These are phyloP conservation scores for Solioccasus polychromus DNA, from an alignment of 768 basidiomycete species.

Conservation along the genomic window DNA sequence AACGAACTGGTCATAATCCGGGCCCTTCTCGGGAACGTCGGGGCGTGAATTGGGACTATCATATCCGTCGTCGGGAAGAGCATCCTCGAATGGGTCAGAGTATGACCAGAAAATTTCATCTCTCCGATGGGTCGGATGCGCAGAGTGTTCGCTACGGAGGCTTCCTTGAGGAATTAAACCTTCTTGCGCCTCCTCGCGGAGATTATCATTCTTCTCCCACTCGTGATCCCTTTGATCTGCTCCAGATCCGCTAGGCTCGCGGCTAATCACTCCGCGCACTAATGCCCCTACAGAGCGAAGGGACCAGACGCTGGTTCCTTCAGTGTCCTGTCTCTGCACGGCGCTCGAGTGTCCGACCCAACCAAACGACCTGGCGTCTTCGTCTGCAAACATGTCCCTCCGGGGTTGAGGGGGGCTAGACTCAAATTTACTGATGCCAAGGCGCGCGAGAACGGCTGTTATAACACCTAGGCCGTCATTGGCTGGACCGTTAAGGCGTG, in stretches of 20 bases:
- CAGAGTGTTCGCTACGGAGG: slow-evolving; percentile 3
- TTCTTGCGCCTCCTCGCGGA: slow-evolving; percentile 14
- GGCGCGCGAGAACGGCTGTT: slow-evolving; percentile 16
- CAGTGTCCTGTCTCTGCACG: slow-evolving; percentile 38
- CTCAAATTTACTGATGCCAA: slow-evolving; percentile 21
- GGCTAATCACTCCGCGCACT: slow-evolving; percentile 29
- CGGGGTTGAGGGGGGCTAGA: slow-evolving; percentile 31
- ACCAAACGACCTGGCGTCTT: slow-evolving; percentile 57
- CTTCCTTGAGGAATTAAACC: slow-evolving; percentile 21
- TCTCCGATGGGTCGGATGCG: slow-evolving; percentile 8
- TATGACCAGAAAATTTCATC: slow-evolving; percentile 35
- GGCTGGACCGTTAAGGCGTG: slow-evolving; percentile 1
- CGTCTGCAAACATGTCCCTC: slow-evolving; percentile 76
- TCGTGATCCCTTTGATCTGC: slow-evolving; percentile 12
- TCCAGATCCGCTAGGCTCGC: slow-evolving; percentile 26
- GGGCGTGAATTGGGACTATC: slow-evolving; percentile 11
- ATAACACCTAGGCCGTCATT: slow-evolving; percentile 5
- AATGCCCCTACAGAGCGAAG: slow-evolving; percentile 38
- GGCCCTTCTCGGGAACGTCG: slow-evolving; percentile 16
- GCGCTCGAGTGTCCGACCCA: slow-evolving; percentile 12
- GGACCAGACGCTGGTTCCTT: slow-evolving; percentile 51
- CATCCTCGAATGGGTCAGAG: slow-evolving; percentile 43
- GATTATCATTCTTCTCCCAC: slow-evolving; percentile 20
- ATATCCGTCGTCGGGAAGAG: slow-evolving; percentile 18
- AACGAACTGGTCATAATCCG: slow-evolving; percentile 16